Evolutionary conservation across 2,329 filamentous ascomycete species (phyloP), one percentile per base, ranked within the genome.

Genomic region (Xylariaceae sp.): DNA sequence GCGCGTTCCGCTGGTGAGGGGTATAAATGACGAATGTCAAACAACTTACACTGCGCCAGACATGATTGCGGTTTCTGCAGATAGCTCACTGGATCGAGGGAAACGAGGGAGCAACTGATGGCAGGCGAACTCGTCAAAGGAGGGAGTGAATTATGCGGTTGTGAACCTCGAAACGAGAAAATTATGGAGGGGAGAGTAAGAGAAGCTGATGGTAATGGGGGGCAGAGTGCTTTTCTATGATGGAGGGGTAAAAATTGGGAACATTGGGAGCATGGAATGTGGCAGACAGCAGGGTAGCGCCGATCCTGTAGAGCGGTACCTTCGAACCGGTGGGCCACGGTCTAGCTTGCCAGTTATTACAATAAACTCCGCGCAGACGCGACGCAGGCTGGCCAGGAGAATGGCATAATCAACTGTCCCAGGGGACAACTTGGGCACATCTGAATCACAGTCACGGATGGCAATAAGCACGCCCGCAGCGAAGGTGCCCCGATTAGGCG

Each of bases 41-140:
- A 16, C 58, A 58, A 85, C 83, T 86, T 82, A 87, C 83, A 84
- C 82, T 74, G 83, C 73, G 71, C 80, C 80, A 79, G 81, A 84
- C 81, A 84, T 84, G 73, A 73, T 80, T 73, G 70, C 60, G 59
- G 51, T 57, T 28, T 47, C 43, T 56, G 49, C 38, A 50, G 41
- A 52, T 53, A 48, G 45, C 47, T 54, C 50, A 34, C 39, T 57
- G 51, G 36, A 55, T 55, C 18, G 42, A 45, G 40, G 40, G 31
- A 44, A 42, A n/a, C 19, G 12, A n/a, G 38, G 42, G 9, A 40
- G 31, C 45, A 33, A 47, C 50, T 39, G 55, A 44, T 47, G n/a
- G 19, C 42, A 36, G 31, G 22, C 22, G 22, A 28, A 28, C 7
- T 39, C 11, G 43, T 51, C 28, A 54, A 33, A 48, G 45, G 54